Base-by-base conservation (phyloP, 768 basidiomycete genomes). In the Suillus hirtellus region DNA sequence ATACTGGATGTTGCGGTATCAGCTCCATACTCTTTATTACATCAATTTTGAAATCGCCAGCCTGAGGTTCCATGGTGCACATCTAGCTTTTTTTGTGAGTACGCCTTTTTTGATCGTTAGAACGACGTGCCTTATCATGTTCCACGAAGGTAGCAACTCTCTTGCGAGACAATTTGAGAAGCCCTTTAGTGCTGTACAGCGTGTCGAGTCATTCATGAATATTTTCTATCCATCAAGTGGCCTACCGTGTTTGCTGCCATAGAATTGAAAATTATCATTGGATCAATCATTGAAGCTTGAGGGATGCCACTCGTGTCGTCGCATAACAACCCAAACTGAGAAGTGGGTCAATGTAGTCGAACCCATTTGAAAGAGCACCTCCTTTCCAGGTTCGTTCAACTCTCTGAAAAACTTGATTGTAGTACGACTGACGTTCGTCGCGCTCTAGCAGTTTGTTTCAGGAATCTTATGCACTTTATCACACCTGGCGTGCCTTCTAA, bases 111-210 rank as follows among this genome's bases (percentile, higher is more conserved):
- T 21, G 44, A n/a, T 10, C 21, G 10, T 46, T 10, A 46, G 10
- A 46, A n/a, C 9, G n/a, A 19, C 64, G 15, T 37, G 66, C 66
- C 61, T 61, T 66, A 31, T 31, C 67, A 81, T 81, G 62, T 81
- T 82, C 80, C 82, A 82, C 15, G 14, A 68, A 1, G 78, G 79
- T 19, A 71, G 69, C 47, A 82, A 44, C 59, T 82, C 81, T 46
- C 1, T 35, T 35, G 35, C 35, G 35, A 35, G 35, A 1, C 35
- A 35, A 35, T 35, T 0, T 35, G 72, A 75, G 54, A 78, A 69
- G 2, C 73, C 77, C 54, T 80, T 1, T 1, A 35, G 35, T 35
- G 35, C 31, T 31, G 31, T 31, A 31, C 31, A 31, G 4, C 31
- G 27, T 31, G 31, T 31, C 31, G 31, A 31, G 31, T 31, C 31